Evolutionary conservation across 2,329 filamentous ascomycete species (phyloP).

Genomic region (Penicillium janthinellum): DNA sequence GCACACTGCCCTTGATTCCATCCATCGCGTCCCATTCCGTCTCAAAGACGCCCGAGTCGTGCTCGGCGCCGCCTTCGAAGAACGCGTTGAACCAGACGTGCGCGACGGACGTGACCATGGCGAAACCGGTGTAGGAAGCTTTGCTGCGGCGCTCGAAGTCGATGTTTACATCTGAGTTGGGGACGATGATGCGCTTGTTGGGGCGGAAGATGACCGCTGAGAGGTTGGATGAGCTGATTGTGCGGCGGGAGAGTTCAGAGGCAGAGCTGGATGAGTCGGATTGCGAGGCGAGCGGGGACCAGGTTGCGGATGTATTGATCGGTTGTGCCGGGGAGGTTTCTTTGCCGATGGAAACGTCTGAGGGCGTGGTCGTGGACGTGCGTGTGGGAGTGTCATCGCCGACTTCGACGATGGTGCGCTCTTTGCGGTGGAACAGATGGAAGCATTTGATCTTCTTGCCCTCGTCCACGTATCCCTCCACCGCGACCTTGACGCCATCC

Average conservation of each 20-base stretch:
- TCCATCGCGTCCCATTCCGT: slow-evolving; percentile 81
- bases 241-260: slow-evolving; percentile 39
- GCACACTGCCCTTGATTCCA: slow-evolving; percentile 85
- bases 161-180: slow-evolving; percentile 85
- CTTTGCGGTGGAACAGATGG: slow-evolving; percentile 73
- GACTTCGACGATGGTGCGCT: slow-evolving; percentile 59
- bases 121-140: slow-evolving; percentile 72
- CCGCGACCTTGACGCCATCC: slow-evolving; percentile 81
- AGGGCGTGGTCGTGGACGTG: slow-evolving; percentile 35
- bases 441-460: slow-evolving; percentile 82
- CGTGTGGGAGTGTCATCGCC: slow-evolving; percentile 51
- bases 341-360: neutral
- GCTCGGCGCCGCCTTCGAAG: slow-evolving; percentile 79
- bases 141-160: slow-evolving; percentile 85
- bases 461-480: slow-evolving; percentile 86
- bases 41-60: slow-evolving; percentile 70
- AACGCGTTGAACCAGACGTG: slow-evolving; percentile 97
- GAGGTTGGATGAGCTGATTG: slow-evolving; percentile 50
- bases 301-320: slow-evolving; percentile 11
- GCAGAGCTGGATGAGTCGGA: slow-evolving; percentile 13
- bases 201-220: slow-evolving; percentile 80
- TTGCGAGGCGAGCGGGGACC: slow-evolving; percentile 20
- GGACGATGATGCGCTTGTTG: slow-evolving; percentile 65
- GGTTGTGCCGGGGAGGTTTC: slow-evolving; percentile 5
- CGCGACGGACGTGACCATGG: slow-evolving; percentile 88